Evolutionary conservation across 106 monocot species (phyloP).

Genomic region (Alisma plantagoaquatica): DNA sequence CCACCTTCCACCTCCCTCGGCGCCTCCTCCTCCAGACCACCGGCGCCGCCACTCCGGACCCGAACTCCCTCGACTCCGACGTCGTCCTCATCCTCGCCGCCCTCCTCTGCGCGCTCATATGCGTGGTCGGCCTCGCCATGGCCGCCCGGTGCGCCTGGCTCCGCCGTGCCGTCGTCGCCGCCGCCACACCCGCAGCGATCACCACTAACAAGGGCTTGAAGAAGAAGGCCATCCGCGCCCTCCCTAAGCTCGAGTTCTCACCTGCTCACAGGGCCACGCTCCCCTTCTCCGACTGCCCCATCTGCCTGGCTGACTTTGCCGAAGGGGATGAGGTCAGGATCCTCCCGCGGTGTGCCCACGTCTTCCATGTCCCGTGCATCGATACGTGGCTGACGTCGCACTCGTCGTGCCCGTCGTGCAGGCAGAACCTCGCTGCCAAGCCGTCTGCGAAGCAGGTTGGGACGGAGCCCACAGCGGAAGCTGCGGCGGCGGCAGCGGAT

Average conservation of each 20-base stretch:
- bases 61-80: conserved; percentile 49
- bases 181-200: conserved; percentile 5
- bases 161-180: background rate
- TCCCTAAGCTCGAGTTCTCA: conserved; percentile 11
- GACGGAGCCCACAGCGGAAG: too few species aligned
- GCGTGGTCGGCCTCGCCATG: conserved; percentile 40
- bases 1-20: conserved; percentile 14
- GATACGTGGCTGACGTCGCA: conserved; percentile 49
- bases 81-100: conserved; percentile 50
- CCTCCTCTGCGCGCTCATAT: conserved; percentile 61
- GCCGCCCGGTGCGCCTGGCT: conserved; percentile 40
- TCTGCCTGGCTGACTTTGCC: conserved; percentile 52
- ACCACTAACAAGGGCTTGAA: too few species aligned
- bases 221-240: conserved; percentile 17
- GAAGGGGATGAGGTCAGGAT: conserved; percentile 48
- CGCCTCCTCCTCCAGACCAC: too few species aligned
- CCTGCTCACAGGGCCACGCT: conserved; percentile 2
- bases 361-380: conserved; percentile 42
- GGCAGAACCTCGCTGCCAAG: conserved; percentile 13
- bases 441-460: too few species aligned
- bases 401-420: conserved; percentile 59
- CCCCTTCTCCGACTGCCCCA: conserved; percentile 25
- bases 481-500: too few species aligned
- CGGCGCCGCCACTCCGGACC: too few species aligned
- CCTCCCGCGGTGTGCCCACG: conserved; percentile 56